phyloP scores from a whole-genome alignment of 179 eudicot genomes.

The Silene vulgaris region DNA sequence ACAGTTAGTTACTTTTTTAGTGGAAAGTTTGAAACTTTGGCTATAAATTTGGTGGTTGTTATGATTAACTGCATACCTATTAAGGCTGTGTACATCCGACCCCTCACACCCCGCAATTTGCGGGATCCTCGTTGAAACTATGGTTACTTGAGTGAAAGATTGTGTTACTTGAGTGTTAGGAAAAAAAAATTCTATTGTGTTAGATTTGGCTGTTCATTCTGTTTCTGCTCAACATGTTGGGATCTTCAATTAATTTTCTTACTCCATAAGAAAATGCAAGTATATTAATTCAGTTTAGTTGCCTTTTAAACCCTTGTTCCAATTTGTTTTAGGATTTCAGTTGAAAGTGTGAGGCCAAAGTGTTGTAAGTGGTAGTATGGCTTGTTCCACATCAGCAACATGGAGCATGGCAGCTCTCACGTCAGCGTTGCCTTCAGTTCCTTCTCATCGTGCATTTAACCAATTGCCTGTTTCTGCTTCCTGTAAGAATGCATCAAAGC shows the following conservation, averaged over 20 bases:
- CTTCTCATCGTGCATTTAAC: conserved; percentile 17
- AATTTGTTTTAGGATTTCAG: background rate
- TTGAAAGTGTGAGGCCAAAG: no score
- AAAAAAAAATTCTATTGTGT: no score
- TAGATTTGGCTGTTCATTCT: no score
- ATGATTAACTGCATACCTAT: background rate
- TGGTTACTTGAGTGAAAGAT: no score
- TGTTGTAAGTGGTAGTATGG: conserved; percentile 12
- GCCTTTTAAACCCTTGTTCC: background rate
- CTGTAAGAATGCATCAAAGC: conserved; percentile 23
- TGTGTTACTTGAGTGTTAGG: no score
- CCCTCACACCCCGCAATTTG: no score
- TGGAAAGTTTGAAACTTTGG: background rate
- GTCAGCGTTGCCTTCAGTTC: conserved; percentile 52
- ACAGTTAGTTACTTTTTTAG: background rate
- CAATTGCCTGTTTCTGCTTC: conserved; percentile 30
- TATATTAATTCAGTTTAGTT: background rate
- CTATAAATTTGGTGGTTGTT: background rate
- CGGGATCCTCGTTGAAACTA: no score
- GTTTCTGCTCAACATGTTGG: background rate
- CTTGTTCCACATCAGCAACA: conserved; percentile 41
- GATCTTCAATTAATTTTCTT: background rate
- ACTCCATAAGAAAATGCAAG: background rate
- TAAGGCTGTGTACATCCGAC: background rate
- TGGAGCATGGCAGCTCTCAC: conserved; percentile 70